Percentiles rank a stretch among this genome's conserved stretches.
Conservation (phyloP, 768 basidiomycete species). For the Cyclocybe aegerita region DNA sequence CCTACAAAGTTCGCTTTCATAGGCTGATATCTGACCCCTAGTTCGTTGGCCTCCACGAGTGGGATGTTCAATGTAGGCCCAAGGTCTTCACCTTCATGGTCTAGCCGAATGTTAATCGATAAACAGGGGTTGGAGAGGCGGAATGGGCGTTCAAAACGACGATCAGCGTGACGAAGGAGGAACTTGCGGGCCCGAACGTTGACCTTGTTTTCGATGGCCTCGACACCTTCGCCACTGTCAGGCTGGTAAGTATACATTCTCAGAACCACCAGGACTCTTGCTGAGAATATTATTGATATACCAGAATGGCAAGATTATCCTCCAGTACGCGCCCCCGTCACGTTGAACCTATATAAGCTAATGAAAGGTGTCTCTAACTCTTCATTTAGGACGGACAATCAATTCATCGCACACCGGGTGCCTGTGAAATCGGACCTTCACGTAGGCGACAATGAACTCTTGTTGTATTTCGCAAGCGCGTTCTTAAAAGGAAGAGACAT, state of each 20-base stretch:
- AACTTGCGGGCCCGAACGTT: constrained; percentile 44
- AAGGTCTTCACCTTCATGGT: neutral
- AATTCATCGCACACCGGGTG: constrained; percentile 77
- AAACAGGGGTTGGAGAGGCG: constrained; percentile 82
- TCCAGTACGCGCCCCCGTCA: constrained; percentile 41
- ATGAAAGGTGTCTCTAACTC: neutral
- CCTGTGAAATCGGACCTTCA: constrained; percentile 54
- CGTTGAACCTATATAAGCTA: neutral
- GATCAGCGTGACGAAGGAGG: constrained; percentile 51
- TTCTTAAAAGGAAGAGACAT: constrained; percentile 77
- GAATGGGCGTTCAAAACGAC: constrained; percentile 81
- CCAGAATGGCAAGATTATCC: constrained; percentile 74
- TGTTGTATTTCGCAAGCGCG: constrained; percentile 72
- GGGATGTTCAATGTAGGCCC: constrained; percentile 84
- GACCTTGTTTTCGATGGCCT: constrained; percentile 90
- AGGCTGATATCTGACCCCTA: constrained; percentile 23
- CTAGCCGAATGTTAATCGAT: neutral
- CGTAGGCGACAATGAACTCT: constrained; percentile 61
- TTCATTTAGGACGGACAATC: constrained; percentile 63
- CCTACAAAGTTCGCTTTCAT: neutral
- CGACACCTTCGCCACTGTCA: constrained; percentile 82
- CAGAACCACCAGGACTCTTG: neutral
- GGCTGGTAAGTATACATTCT: constrained; percentile 49
- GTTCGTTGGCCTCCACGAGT: constrained; percentile 81
- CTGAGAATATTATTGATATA: neutral